Conservation (phyloP, 2,329 filamentous ascomycete genomes). For the Xylariomycetidae sp. region DNA sequence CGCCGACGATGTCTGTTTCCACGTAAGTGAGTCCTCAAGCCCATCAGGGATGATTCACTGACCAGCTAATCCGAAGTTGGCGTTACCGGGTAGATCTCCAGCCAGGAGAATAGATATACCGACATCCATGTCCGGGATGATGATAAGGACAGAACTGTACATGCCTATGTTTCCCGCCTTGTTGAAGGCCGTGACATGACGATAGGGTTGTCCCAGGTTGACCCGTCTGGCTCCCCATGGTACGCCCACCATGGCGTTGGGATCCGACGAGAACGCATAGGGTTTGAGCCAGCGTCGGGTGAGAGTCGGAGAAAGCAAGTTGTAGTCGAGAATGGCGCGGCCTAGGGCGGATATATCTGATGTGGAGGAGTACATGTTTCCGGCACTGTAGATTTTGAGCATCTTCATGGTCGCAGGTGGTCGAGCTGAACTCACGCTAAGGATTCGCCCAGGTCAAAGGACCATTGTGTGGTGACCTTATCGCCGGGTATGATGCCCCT, state of each 20-base stretch:
- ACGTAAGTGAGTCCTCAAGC: constrained; percentile 7
- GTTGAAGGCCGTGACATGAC: constrained; percentile 33
- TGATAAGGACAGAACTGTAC: constrained; percentile 32
- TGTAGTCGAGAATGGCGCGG: constrained; percentile 26
- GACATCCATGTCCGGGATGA: constrained; percentile 38
- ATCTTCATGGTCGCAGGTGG: no score
- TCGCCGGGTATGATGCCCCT: constrained; percentile 33
- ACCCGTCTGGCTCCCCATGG: constrained; percentile 32
- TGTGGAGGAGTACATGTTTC: constrained; percentile 31
- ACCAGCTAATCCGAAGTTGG: constrained; percentile 24
- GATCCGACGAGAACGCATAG: constrained; percentile 31
- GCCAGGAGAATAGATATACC: constrained; percentile 36
- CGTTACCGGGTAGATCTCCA: constrained; percentile 24
- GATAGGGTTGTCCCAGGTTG: constrained; percentile 20
- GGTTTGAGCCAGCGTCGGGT: constrained; percentile 38
- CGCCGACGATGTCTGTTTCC: constrained; percentile 21
- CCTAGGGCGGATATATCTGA: constrained; percentile 27
- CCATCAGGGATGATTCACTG: constrained; percentile 1
- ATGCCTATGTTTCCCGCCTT: constrained; percentile 36
- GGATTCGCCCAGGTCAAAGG: constrained; percentile 23
- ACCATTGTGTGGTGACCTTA: constrained; percentile 19
- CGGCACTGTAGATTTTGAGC: constrained; percentile 19
- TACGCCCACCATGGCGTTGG: constrained; percentile 32
- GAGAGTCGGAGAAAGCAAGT: constrained; percentile 27
- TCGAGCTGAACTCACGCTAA: constrained; percentile 22